Conservation (phyloP, 495 filamentous ascomycete species). For the Glonium stellatum region DNA sequence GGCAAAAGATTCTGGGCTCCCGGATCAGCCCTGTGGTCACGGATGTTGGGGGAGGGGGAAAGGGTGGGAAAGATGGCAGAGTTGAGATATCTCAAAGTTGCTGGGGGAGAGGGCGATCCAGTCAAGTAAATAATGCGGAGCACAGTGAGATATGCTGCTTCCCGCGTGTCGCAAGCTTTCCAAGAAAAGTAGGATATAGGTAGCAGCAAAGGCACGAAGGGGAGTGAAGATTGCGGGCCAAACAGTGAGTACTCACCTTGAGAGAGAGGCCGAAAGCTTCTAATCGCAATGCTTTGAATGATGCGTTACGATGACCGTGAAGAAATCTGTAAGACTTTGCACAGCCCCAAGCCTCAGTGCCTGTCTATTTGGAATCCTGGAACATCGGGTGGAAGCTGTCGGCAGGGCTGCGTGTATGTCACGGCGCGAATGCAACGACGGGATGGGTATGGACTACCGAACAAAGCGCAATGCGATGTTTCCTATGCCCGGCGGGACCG, state of each 20-base stretch:
- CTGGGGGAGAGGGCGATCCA: neutral
- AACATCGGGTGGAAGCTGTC: slow-evolving; percentile 8
- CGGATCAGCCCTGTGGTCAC: neutral
- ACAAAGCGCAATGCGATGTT: neutral
- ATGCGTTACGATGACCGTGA: neutral
- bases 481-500: neutral
- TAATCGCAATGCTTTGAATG: slow-evolving; percentile 1
- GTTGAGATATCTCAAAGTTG: neutral
- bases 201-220: neutral
- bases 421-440: neutral
- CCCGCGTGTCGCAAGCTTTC: neutral
- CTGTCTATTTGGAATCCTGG: slow-evolving; percentile 27
- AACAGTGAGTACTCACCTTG: slow-evolving; percentile 2
- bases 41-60: neutral
- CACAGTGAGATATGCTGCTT: neutral
- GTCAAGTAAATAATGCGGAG: neutral
- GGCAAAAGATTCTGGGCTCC: neutral
- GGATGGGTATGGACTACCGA: neutral
- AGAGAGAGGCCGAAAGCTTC: neutral
- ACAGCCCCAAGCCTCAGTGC: slow-evolving; percentile 16
- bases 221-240: neutral
- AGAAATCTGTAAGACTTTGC: slow-evolving; percentile 12
- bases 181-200: neutral
- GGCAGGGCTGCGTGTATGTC: neutral
- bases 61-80: neutral